Evolutionary conservation across 108 stramenopile genomes (phyloP).

Genomic region (Nitzschia sp.): DNA sequence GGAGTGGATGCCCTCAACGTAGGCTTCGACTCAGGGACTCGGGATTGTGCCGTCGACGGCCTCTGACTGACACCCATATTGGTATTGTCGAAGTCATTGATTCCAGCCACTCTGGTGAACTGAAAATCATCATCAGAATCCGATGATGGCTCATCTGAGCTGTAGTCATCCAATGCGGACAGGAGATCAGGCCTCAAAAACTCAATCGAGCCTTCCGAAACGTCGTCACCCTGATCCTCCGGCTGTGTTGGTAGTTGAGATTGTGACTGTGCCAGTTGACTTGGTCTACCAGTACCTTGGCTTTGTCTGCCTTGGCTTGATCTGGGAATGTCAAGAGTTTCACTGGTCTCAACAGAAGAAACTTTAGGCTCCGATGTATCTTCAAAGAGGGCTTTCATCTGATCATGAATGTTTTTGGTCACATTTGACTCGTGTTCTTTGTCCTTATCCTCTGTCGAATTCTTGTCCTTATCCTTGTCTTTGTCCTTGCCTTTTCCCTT

Average conservation of each 20-base stretch:
- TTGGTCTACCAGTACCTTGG: no score
- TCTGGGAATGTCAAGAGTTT: no score
- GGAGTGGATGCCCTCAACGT: not conserved
- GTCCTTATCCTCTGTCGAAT: not conserved
- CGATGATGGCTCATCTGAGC: conserved; percentile 8
- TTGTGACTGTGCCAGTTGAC: no score
- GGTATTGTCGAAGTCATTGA: conserved; percentile 11
- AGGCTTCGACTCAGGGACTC: not conserved
- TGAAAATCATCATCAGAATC: conserved; percentile 9
- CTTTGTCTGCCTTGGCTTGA: no score
- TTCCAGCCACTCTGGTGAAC: conserved; percentile 2
- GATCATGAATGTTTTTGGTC: not conserved
- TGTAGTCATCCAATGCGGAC: not conserved
- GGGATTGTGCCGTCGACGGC: not conserved
- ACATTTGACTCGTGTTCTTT: conserved; percentile 1
- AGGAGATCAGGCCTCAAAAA: not conserved
- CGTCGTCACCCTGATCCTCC: not conserved
- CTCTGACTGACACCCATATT: conserved; percentile 2
- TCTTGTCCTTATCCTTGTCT: not conserved
- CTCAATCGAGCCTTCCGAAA: conserved; percentile 7
- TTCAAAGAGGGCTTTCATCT: conserved; percentile 4
- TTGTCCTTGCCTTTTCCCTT: conserved; percentile 7
- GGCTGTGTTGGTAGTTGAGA: no score
- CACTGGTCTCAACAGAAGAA: no score
- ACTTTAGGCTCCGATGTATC: not conserved